phyloP scores from a whole-genome alignment of 2,329 filamentous ascomycete species.

The Colletotrichum liaoningense region DNA sequence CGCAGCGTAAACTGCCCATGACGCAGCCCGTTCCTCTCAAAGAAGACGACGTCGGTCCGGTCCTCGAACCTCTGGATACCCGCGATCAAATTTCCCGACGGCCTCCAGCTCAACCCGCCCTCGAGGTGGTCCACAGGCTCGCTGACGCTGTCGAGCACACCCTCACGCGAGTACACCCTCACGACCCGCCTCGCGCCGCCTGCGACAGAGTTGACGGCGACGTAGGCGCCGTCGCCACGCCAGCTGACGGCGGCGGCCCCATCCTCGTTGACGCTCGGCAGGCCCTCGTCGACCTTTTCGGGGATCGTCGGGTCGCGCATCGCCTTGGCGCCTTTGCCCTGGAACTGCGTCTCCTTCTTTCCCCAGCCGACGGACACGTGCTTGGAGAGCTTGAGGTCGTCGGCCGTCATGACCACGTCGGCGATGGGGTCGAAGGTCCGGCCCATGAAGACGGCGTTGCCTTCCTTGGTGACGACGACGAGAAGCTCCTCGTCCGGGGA shows the following conservation, averaged over 20 bases:
- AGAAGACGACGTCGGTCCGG: conserved; percentile 88
- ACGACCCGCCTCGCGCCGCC: conserved; percentile 78
- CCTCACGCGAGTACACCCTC: conserved; percentile 91
- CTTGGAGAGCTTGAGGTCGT: conserved; percentile 87
- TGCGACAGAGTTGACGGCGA: conserved; percentile 87
- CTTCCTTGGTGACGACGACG: conserved; percentile 81
- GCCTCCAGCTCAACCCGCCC: conserved; percentile 88
- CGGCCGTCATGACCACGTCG: conserved; percentile 76
- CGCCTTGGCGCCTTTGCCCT: conserved; percentile 88
- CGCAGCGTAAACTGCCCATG: conserved; percentile 93
- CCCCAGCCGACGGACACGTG: conserved; percentile 99
- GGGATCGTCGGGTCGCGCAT: conserved; percentile 94
- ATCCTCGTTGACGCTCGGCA: conserved; percentile 80
- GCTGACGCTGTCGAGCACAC: conserved; percentile 89
- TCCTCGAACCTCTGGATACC: conserved; percentile 79
- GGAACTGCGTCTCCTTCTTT: conserved; percentile 97
- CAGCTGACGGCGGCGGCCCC: conserved; percentile 81
- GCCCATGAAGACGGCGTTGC: conserved; percentile 92
- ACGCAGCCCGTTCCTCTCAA: conserved; percentile 96
- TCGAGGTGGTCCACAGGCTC: conserved; percentile 96
- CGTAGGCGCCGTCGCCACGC: conserved; percentile 92
- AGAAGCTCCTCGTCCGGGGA: conserved; percentile 95
- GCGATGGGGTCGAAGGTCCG: conserved; percentile 87
- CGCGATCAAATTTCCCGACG: conserved; percentile 91
- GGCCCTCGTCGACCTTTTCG: conserved; percentile 88